Percentiles rank a stretch among this genome's conserved stretches.
phyloP scores from a whole-genome alignment of 768 basidiomycete genomes.

The Trametes gibbosa region DNA sequence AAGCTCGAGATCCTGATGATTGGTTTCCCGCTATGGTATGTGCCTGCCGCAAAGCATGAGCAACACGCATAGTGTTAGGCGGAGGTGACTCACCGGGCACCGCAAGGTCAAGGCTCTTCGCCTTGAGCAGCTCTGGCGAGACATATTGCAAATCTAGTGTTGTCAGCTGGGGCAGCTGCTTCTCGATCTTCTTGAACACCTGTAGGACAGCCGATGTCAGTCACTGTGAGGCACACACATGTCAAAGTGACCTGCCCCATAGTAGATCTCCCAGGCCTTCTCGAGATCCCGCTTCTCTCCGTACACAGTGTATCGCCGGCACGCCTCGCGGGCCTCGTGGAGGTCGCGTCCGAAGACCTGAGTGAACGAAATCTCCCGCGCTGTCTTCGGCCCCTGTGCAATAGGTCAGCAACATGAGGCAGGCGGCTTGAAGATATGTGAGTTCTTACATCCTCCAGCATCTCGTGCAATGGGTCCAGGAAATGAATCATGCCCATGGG shows the following conservation, averaged over 20 bases:
- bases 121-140: constrained; percentile 86
- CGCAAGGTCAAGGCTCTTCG: constrained; percentile 89
- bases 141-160: constrained; percentile 96
- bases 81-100: constrained; percentile 68
- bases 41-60: constrained; percentile 47
- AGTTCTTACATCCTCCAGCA: constrained; percentile 70
- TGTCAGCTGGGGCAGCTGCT: constrained; percentile 84
- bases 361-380: constrained; percentile 91
- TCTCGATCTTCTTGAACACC: constrained; percentile 97
- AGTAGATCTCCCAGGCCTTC: constrained; percentile 99
- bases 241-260: constrained; percentile 56
- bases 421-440: not conserved
- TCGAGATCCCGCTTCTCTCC: constrained; percentile 90
- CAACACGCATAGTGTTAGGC: not conserved
- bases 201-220: constrained; percentile 27
- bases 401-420: not conserved
- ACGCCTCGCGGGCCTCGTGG: constrained; percentile 88
- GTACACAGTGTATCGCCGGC: constrained; percentile 78
- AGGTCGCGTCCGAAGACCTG: constrained; percentile 94
- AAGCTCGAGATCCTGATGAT: constrained; percentile 84
- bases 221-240: not conserved
- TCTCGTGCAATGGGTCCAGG: constrained; percentile 88
- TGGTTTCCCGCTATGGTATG: constrained; percentile 85
- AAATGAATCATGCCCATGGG: constrained; percentile 95
- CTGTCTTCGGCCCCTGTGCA: constrained; percentile 83